These are phyloP conservation scores for Quercus agrifolia DNA, from an alignment of 306 rosid species.

Conservation along the genomic window DNA sequence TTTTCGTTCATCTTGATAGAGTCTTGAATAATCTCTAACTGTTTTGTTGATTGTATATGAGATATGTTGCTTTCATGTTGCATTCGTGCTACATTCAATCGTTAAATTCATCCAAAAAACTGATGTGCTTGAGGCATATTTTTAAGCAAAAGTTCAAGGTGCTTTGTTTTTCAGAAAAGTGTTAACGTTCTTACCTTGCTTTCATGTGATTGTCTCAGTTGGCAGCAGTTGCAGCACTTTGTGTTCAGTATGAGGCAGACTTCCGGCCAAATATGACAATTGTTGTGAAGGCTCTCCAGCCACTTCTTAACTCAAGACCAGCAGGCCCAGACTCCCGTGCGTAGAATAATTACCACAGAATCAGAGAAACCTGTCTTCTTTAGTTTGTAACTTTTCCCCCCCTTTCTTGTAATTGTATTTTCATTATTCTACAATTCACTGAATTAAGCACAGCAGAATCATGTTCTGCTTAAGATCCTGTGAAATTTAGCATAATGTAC, in stretches of 20 bases:
- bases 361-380: constrained; percentile 17
- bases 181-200: constrained; percentile 3
- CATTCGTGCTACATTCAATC: not conserved
- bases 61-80: not conserved
- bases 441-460: constrained; percentile 18
- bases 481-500: not conserved
- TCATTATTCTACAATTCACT: not conserved
- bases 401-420: not conserved
- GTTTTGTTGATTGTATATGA: not conserved
- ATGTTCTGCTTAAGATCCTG: constrained; percentile 12
- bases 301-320: constrained; percentile 85
- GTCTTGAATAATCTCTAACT: not conserved
- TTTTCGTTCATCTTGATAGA: not conserved
- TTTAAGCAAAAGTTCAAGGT: not conserved
- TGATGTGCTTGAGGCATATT: not conserved
- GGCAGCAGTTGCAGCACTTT: constrained; percentile 98
- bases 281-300: constrained; percentile 95
- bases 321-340: constrained; percentile 61
- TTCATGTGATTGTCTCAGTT: constrained; percentile 49
- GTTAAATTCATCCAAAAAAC: not conserved
- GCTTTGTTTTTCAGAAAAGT: not conserved
- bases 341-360: constrained; percentile 18
- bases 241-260: constrained; percentile 98
- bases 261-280: constrained; percentile 97
- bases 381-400: constrained; percentile 21